phyloP scores from a whole-genome alignment of 2,329 filamentous ascomycete species.

The Monilinia aucupariae region DNA sequence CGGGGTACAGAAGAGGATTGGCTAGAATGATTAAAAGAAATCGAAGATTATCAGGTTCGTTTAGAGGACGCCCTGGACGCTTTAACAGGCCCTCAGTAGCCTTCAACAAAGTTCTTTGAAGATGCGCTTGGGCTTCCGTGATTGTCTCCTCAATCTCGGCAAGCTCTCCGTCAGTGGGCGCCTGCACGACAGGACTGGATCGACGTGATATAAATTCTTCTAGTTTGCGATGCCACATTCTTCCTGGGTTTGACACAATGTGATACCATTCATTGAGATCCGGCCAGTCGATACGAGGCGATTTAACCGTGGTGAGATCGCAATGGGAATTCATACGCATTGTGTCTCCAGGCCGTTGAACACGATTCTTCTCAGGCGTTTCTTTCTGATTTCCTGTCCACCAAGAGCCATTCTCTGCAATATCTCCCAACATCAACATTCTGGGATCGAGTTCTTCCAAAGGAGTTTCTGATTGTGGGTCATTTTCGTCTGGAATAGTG shows the following conservation, averaged over 20 bases:
- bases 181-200: conserved; percentile 21
- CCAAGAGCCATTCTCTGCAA: conserved; percentile 78
- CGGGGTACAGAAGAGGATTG: conserved; percentile 67
- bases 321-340: conserved; percentile 19
- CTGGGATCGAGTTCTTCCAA: conserved; percentile 68
- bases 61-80: conserved; percentile 65
- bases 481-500: conserved; percentile 32
- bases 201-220: conserved; percentile 43
- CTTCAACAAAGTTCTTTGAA: conserved; percentile 67
- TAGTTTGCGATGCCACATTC: conserved; percentile 58
- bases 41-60: conserved; percentile 63
- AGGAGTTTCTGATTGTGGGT: conserved; percentile 26
- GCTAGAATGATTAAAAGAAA: conserved; percentile 73
- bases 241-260: conserved; percentile 61
- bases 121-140: conserved; percentile 60
- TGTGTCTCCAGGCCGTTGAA: conserved; percentile 27
- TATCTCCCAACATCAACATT: conserved; percentile 64
- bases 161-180: conserved; percentile 27
- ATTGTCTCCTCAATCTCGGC: conserved; percentile 48
- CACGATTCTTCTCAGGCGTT: conserved; percentile 35
- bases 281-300: conserved; percentile 69
- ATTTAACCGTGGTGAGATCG: conserved; percentile 50
- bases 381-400: conserved; percentile 59
- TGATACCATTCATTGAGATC: conserved; percentile 70
- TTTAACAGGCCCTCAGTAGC: conserved; percentile 74